phyloP scores from a whole-genome alignment of 331 rosid genomes.

The Quercus tomentella region DNA sequence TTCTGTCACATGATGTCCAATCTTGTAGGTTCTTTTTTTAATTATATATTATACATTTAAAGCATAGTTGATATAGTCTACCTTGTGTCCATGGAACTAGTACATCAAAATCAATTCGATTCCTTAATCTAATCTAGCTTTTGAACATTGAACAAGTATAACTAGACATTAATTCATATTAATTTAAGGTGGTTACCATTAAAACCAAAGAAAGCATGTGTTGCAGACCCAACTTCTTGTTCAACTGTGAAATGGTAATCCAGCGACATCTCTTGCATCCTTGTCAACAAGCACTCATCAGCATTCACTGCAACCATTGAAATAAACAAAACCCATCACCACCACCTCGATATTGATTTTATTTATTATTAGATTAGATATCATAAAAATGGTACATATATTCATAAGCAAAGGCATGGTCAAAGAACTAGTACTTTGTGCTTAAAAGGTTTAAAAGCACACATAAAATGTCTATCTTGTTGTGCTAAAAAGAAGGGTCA shows the following conservation, averaged over 20 bases:
- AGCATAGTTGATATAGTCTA: background rate
- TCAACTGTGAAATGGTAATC: conserved; percentile 67
- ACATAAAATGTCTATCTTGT: background rate
- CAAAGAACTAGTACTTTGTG: background rate
- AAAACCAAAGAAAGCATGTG: conserved; percentile 87
- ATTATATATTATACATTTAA: background rate
- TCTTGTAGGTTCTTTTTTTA: background rate
- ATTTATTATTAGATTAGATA: background rate
- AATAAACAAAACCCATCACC: background rate
- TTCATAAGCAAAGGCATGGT: background rate
- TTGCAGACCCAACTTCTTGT: conserved; percentile 70
- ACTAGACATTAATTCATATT: background rate
- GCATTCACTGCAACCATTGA: conserved; percentile 46
- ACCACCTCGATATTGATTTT: background rate
- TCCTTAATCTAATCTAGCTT: background rate
- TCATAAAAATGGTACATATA: background rate
- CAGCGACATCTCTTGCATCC: conserved; percentile 71
- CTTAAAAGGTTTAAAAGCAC: background rate
- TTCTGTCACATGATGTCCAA: background rate
- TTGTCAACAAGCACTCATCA: conserved; percentile 53
- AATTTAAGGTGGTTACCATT: conserved; percentile 45
- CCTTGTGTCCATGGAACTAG: background rate
- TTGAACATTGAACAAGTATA: too few relatives aligned
- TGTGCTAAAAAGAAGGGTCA: background rate
- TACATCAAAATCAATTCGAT: too few relatives aligned